A percentile compares a stretch with the other conserved stretches of the same genome.
Conservation (phyloP, 495 filamentous ascomycete species). For the Aspergillus leporis region DNA sequence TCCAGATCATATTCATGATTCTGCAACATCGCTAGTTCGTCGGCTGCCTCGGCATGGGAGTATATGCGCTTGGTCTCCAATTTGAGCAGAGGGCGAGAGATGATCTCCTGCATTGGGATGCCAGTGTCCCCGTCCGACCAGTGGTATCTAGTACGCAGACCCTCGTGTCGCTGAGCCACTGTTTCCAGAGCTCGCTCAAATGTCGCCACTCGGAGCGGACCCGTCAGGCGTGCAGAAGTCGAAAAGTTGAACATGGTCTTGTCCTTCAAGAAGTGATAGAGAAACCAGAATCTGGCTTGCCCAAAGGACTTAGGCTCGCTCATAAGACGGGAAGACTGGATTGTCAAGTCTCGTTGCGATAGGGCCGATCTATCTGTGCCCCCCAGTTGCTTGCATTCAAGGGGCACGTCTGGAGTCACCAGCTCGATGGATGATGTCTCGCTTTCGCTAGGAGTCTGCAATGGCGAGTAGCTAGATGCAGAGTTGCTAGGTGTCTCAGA, state of each 20-base stretch:
- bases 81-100: no score
- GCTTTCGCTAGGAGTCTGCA: background rate
- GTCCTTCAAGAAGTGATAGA: background rate
- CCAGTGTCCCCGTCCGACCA: background rate
- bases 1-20: background rate
- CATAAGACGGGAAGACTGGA: no score
- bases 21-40: background rate
- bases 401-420: no score
- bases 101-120: background rate
- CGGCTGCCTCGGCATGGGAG: no score
- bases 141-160: background rate
- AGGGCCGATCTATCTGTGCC: no score
- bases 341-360: no score
- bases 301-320: background rate
- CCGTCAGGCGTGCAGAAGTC: background rate
- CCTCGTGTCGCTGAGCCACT: background rate
- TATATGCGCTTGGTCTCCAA: no score
- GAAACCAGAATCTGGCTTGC: background rate
- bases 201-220: background rate
- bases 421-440: background rate
- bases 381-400: no score
- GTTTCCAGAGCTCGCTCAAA: background rate
- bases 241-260: background rate
- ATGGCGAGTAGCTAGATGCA: no score
- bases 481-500: no score